phyloP scores from a whole-genome alignment of 2,329 filamentous ascomycete genomes.

The Orbilia quercus region DNA sequence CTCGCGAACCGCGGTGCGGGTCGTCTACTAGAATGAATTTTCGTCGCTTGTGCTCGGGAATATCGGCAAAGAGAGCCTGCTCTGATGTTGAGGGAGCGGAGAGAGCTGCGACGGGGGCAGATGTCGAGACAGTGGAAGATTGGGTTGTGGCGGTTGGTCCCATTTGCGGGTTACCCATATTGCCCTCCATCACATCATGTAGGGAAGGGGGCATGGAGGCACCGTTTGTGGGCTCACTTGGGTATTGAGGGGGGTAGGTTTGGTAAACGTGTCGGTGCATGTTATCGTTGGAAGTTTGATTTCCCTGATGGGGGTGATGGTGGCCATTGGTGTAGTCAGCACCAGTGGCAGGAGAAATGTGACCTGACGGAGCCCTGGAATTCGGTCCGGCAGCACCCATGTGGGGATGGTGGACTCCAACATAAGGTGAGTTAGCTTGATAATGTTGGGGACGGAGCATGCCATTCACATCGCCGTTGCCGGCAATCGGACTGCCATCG shows the following conservation, averaged over 20 bases:
- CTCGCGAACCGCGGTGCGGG: constrained; percentile 79
- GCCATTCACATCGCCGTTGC: constrained; percentile 59
- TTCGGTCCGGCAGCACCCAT: constrained; percentile 57
- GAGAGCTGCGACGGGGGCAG: constrained; percentile 55
- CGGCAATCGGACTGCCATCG: constrained; percentile 55
- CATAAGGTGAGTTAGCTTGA: constrained; percentile 58
- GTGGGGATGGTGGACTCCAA: constrained; percentile 59
- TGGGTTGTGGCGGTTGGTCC: constrained; percentile 60
- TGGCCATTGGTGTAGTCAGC: constrained; percentile 66
- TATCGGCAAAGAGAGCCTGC: constrained; percentile 82
- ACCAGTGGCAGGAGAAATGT: constrained; percentile 60
- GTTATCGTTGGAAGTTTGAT: constrained; percentile 72
- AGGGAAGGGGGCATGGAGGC: constrained; percentile 72
- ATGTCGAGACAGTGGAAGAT: constrained; percentile 45
- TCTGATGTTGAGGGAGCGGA: constrained; percentile 69
- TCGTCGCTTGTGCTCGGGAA: constrained; percentile 88
- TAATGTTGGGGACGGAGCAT: constrained; percentile 60
- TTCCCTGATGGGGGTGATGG: constrained; percentile 75
- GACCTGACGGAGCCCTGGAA: constrained; percentile 60
- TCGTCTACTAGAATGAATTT: constrained; percentile 98
- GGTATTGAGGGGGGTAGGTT: constrained; percentile 74
- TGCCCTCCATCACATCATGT: constrained; percentile 62
- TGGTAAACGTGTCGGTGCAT: constrained; percentile 80
- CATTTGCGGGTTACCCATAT: constrained; percentile 57
- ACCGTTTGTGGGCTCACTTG: constrained; percentile 69